Evolutionary conservation across 1,139 yeast species (phyloP).

Genomic region (Zygoascus hellenicus): DNA sequence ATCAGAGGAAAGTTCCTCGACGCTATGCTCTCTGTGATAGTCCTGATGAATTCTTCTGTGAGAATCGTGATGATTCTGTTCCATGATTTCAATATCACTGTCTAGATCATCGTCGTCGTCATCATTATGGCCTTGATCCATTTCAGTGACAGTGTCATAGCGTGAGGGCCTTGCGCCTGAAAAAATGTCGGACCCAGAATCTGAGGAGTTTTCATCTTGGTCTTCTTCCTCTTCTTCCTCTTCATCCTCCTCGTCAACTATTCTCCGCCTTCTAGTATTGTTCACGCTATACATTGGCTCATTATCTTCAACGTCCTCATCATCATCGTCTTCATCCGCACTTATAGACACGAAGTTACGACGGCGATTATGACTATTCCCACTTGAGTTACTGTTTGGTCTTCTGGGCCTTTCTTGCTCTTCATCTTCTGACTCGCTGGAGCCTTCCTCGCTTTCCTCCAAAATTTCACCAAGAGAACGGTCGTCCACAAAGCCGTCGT

Average conservation of each 20-base stretch:
- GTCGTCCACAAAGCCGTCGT: constrained; percentile 12
- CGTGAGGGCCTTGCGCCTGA: background rate
- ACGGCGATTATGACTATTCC: background rate
- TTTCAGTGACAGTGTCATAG: background rate
- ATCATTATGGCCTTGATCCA: constrained; percentile 2
- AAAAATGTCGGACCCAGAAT: background rate
- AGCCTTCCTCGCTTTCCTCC: background rate
- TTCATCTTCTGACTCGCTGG: background rate
- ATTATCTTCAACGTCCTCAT: background rate
- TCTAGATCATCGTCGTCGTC: background rate
- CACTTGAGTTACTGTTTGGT: too few relatives aligned
- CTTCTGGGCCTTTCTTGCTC: background rate
- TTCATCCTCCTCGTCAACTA: constrained; percentile 69
- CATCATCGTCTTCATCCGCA: constrained; percentile 1
- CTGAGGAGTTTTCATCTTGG: background rate
- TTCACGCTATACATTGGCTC: background rate
- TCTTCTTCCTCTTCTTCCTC: constrained; percentile 54
- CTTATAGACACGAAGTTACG: background rate
- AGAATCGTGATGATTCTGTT: constrained; percentile 5
- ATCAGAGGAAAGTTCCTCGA: too few relatives aligned
- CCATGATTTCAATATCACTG: constrained; percentile 1
- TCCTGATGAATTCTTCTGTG: background rate
- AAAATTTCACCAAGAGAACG: constrained; percentile 9
- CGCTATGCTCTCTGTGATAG: too few relatives aligned
- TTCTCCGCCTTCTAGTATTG: background rate